phyloP scores from a whole-genome alignment of 1,139 yeast genomes.

The Meyerozyma guilliermondii region DNA sequence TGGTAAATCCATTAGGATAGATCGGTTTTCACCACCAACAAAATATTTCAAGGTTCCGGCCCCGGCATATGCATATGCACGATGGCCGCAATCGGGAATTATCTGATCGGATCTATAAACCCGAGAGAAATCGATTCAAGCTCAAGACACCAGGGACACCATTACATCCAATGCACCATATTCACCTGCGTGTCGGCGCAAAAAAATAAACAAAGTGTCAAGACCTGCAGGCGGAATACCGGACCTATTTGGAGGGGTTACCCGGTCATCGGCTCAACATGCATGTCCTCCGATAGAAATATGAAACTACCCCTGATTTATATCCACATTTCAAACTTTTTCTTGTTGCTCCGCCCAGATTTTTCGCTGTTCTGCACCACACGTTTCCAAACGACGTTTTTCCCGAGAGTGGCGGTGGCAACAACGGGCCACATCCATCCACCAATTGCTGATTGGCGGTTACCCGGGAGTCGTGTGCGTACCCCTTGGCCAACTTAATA shows the following conservation, averaged over 20 bases:
- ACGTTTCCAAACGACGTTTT: background rate
- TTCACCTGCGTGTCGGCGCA: background rate
- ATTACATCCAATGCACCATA: background rate
- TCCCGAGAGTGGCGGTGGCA: background rate
- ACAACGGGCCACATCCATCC: background rate
- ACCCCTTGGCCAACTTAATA: background rate
- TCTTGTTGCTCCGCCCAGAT: no score
- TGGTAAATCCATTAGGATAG: conserved; percentile 12
- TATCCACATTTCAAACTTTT: no score
- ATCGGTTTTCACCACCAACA: background rate
- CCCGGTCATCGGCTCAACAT: background rate
- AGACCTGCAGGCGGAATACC: background rate
- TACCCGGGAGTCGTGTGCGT: background rate
- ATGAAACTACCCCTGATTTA: no score
- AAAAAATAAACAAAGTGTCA: background rate
- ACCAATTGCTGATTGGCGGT: background rate
- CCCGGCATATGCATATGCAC: conserved; percentile 1
- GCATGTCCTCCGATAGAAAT: no score
- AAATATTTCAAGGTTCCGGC: background rate
- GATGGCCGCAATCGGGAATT: conserved; percentile 6
- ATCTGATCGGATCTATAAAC: conserved; percentile 13
- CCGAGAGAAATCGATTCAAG: background rate
- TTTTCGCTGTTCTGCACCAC: background rate
- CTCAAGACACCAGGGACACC: background rate
- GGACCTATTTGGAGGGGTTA: background rate